phyloP scores from a whole-genome alignment of 768 basidiomycete genomes.

The Candolleomyces aberdarensis region DNA sequence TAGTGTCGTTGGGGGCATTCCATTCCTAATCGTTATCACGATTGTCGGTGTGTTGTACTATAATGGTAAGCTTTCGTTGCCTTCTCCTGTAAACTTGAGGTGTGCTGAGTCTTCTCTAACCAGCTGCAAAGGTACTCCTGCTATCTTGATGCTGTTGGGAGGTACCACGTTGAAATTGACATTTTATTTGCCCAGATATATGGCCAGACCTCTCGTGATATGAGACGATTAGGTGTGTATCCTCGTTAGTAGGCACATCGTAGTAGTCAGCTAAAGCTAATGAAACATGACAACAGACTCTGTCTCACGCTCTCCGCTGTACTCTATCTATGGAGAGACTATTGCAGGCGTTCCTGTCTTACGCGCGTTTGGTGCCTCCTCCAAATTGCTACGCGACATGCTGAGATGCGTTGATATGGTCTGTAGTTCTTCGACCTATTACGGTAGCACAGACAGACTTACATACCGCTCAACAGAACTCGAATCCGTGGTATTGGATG shows the following conservation, averaged over 20 bases:
- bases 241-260: neutral
- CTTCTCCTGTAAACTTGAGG: neutral
- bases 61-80: conserved; percentile 45
- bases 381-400: conserved; percentile 85
- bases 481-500: conserved; percentile 87
- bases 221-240: conserved; percentile 68
- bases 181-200: conserved; percentile 27
- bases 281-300: conserved; percentile 31
- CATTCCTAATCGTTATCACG: conserved; percentile 62
- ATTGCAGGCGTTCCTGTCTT: conserved; percentile 46
- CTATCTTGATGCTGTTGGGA: neutral
- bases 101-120: conserved; percentile 2
- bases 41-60: conserved; percentile 64
- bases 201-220: conserved; percentile 79
- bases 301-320: conserved; percentile 44
- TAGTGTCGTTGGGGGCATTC: conserved; percentile 73
- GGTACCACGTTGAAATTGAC: neutral
- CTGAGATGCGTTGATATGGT: conserved; percentile 78
- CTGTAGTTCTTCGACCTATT: conserved; percentile 20
- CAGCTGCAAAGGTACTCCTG: conserved; percentile 35
- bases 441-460: neutral
- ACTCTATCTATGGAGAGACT: conserved; percentile 44
- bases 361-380: conserved; percentile 85
- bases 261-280: too few species aligned
- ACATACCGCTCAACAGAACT: conserved; percentile 29